Base-by-base conservation (phyloP, 2,329 filamentous ascomycete genomes). In the Aplosporella prunicola region DNA sequence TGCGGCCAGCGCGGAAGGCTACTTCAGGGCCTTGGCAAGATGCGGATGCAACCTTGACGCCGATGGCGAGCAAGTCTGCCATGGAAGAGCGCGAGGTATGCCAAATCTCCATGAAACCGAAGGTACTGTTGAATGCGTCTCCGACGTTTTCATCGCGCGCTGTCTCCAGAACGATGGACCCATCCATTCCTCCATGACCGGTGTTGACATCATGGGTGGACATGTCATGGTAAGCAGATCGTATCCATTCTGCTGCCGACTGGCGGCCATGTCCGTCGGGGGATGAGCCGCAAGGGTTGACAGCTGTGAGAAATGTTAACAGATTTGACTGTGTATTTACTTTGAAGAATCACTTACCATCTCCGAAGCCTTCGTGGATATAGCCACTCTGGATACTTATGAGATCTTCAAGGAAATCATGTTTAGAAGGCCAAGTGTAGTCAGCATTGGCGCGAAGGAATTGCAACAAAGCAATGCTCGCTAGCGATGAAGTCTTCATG, bases 171-270 rank as follows among this genome's bases (percentile, higher is more conserved):
- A 33, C 25, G 25, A 40, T 40, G 15, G 37, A 40, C 3, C 23
- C 37, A 6, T 40, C 37, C 17, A 40, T 13, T 5, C 37, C 37
- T 4, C 37, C 37, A 11, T 29, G 34, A 15, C 30, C 37, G 7
- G 29, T 15, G 2, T 22, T 23, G 5, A 20, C 30, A 17, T 40
- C 37, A 15, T 33, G 30, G 2, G 37, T 40, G 10, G 37, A 17
- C 30, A 35, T 35, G 24, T 40, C 37, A 18, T 40, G 37, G 31
- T 33, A 40, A 3, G 37, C 37, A 4, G 37, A 34, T 30, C 24
- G 20, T 8, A 38, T 18, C 35, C 32, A 38, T 32, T 38, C 35
- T 5, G 35, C 35, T 1, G 35, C 35, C 7, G 35, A 31, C 6
- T 38, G 35, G 2, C 35, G 35, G 9, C 22, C 35, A 2, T 5